Percentiles rank a stretch among this genome's conserved stretches.
Evolutionary conservation across 2,329 filamentous ascomycete genomes (phyloP).

Genomic region (Monosporascus sp.): DNA sequence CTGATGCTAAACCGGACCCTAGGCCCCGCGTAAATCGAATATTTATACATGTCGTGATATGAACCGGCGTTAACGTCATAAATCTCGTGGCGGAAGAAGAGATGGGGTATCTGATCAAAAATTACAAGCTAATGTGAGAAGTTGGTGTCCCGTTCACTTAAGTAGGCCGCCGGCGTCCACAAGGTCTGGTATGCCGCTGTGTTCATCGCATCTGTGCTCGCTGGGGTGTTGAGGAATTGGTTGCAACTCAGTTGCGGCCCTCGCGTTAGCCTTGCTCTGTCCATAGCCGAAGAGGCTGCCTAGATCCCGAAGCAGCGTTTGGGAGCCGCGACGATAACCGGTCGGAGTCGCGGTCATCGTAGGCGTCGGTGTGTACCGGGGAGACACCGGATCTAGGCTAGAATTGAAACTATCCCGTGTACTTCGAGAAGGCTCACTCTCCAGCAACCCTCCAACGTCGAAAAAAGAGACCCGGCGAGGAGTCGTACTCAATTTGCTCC

Average conservation of each 20-base stretch:
- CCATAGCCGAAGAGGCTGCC: slow-evolving; percentile 36
- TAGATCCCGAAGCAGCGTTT: slow-evolving; percentile 54
- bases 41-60: slow-evolving; percentile 17
- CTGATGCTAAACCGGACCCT: slow-evolving; percentile 6
- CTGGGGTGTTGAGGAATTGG: slow-evolving; percentile 39
- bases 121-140: too few species aligned
- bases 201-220: slow-evolving; percentile 28
- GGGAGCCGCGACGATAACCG: slow-evolving; percentile 49
- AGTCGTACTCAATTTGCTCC: slow-evolving; percentile 37
- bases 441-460: slow-evolving; percentile 74
- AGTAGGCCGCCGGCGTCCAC: slow-evolving; percentile 37
- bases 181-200: slow-evolving; percentile 28
- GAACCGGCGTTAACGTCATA: slow-evolving; percentile 17
- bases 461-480: slow-evolving; percentile 71
- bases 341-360: slow-evolving; percentile 38
- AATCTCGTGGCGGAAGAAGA: slow-evolving; percentile 14
- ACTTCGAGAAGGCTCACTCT: slow-evolving; percentile 38
- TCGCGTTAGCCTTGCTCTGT: slow-evolving; percentile 27
- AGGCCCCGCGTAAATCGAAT: slow-evolving; percentile 9
- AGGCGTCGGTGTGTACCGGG: slow-evolving; percentile 34
- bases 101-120: background rate
- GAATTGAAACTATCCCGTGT: slow-evolving; percentile 39
- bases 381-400: slow-evolving; percentile 33
- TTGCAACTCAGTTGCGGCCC: slow-evolving; percentile 38
- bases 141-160: slow-evolving; percentile 12